Percentiles rank a stretch among this genome's conserved stretches.
Conservation (phyloP, 2,329 filamentous ascomycete species). For the Alternaria infectoria region DNA sequence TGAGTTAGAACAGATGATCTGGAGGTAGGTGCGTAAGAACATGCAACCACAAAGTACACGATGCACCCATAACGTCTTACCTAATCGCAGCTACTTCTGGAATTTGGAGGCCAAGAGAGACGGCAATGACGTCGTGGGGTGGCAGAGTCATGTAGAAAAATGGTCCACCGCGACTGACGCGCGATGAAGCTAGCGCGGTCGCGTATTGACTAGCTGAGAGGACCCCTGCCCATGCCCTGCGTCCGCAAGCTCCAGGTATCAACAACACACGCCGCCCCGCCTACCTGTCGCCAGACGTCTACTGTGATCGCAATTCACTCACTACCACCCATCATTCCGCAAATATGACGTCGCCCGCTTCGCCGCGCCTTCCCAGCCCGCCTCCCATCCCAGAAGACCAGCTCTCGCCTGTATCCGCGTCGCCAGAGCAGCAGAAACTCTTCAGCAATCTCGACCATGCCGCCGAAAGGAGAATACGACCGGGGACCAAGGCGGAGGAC, state of each 20-base stretch:
- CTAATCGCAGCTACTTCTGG: background rate
- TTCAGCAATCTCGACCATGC: constrained; percentile 70
- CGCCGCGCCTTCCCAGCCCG: constrained; percentile 90
- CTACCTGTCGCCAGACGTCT: background rate
- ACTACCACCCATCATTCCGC: background rate
- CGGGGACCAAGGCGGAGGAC: constrained; percentile 87
- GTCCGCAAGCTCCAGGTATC: constrained; percentile 17
- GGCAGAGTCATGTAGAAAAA: constrained; percentile 9
- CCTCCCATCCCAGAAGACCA: constrained; percentile 95
- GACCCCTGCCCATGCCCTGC: constrained; percentile 27
- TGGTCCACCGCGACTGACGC: background rate
- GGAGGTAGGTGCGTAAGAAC: background rate
- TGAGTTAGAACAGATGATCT: background rate
- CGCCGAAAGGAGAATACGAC: constrained; percentile 83
- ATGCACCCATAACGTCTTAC: background rate
- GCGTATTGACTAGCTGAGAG: background rate
- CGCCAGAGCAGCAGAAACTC: constrained; percentile 63
- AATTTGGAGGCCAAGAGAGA: background rate
- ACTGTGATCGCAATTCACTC: background rate
- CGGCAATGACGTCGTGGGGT: constrained; percentile 12
- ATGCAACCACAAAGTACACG: background rate
- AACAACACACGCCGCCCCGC: constrained; percentile 18
- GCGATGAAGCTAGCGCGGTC: constrained; percentile 6
- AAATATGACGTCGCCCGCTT: constrained; percentile 54
- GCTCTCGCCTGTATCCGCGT: constrained; percentile 73